A percentile compares a stretch with the other conserved stretches of the same genome.
These are phyloP conservation scores for Powellomyces hirtus DNA, from an alignment of 192 early-diverging fungal genomes.

Conservation along the genomic window DNA sequence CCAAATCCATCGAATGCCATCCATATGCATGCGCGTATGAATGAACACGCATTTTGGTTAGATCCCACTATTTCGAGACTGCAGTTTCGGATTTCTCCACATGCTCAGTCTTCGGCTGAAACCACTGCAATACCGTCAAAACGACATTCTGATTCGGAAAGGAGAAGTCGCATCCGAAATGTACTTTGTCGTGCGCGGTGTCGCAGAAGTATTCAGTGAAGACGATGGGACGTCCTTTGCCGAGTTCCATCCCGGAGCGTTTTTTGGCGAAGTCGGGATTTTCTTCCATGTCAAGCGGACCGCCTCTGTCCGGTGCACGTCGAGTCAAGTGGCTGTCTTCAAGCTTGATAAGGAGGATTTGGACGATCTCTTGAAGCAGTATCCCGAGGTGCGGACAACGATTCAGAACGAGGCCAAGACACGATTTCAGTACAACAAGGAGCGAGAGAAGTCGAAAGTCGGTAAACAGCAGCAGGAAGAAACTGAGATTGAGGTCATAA, in stretches of 20 bases:
- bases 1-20: no score
- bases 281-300: slow-evolving; percentile 49
- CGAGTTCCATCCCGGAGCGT: slow-evolving; percentile 49
- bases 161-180: slow-evolving; percentile 53
- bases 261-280: slow-evolving; percentile 56
- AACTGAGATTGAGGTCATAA: slow-evolving; percentile 55
- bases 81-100: slow-evolving; percentile 51
- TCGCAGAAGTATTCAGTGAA: slow-evolving; percentile 50
- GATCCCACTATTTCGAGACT: slow-evolving; percentile 55
- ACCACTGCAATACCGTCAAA: slow-evolving; percentile 45
- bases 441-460: slow-evolving; percentile 43
- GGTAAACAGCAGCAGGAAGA: slow-evolving; percentile 31
- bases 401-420: slow-evolving; percentile 47
- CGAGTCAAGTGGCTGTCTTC: slow-evolving; percentile 43
- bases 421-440: slow-evolving; percentile 44
- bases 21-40: no score
- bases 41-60: no score
- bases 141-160: slow-evolving; percentile 42
- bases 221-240: slow-evolving; percentile 43
- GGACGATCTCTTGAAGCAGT: slow-evolving; percentile 41
- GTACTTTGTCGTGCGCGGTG: slow-evolving; percentile 51
- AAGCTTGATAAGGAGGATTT: slow-evolving; percentile 46
- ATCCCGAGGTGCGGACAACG: slow-evolving; percentile 46
- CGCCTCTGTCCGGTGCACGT: slow-evolving; percentile 45
- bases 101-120: slow-evolving; percentile 45